phyloP scores from a whole-genome alignment of 1,139 yeast genomes.

The Meyerozyma smithsonii region DNA sequence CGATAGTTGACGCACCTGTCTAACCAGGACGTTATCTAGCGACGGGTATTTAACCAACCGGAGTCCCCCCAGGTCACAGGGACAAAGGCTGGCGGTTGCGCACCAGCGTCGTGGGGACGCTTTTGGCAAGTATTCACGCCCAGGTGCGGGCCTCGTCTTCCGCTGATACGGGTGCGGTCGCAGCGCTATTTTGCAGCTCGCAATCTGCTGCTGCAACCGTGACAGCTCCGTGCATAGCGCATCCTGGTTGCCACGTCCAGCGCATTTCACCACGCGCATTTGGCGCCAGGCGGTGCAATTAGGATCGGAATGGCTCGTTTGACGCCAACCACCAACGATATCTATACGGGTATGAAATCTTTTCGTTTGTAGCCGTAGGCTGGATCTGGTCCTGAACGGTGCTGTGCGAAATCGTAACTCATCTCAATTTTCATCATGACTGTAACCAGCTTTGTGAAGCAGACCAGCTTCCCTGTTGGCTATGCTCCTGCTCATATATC shows the following conservation, averaged over 20 bases:
- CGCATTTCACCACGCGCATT: too few relatives aligned
- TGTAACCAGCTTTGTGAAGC: constrained; percentile 31
- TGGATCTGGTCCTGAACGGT: neutral
- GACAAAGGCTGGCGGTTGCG: neutral
- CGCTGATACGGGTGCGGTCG: neutral
- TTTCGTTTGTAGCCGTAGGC: too few relatives aligned
- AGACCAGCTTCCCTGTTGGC: constrained; percentile 51
- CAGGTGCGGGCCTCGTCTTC: neutral
- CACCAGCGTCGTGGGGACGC: neutral
- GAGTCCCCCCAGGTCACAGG: constrained; percentile 1
- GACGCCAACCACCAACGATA: too few relatives aligned
- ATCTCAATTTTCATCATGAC: constrained; percentile 2
- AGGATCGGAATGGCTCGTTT: neutral
- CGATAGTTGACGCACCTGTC: neutral
- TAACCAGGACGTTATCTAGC: neutral
- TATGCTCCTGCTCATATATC: constrained; percentile 61
- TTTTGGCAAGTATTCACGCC: neutral
- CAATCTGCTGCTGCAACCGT: neutral
- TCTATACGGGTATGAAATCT: too few relatives aligned
- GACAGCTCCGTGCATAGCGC: neutral
- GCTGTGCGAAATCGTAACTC: neutral
- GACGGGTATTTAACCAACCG: neutral
- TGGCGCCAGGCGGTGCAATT: neutral
- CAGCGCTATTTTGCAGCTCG: neutral
- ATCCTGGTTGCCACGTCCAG: too few relatives aligned